Evolutionary conservation across 768 basidiomycete species (phyloP), one percentile per base, ranked within the genome.

Genomic region (Tricholoma bakamatsutake): DNA sequence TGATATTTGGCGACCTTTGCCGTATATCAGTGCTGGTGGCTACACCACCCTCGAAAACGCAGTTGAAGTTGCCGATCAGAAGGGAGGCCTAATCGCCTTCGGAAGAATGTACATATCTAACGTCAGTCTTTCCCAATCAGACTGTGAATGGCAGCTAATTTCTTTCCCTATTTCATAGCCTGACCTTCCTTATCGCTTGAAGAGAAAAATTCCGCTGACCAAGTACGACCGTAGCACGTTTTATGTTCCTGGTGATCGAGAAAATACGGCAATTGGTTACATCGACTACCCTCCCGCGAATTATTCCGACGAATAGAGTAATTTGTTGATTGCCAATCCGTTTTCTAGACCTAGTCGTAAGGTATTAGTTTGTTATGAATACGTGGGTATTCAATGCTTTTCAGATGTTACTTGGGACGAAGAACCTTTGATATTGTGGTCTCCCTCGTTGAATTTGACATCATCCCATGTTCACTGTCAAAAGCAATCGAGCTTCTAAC

Each of bases 11-110:
- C 28, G 43, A 12, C 54, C 50, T 27, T 17, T 9, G 0, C 57
- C 64, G 2, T 66, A 71, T 50, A 69, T 77, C 54, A 66, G 61
- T 21, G 66, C 72, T 9, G 75, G 74, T 33, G 74, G 71, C 2
- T 67, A 75, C 59, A 8, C 11, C 28, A 67, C 66, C 1, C 66
- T 69, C 7, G 66, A 72, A 34, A 62, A 53, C 0, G 75, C 74
- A 0, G 28, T 73, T 5, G 55, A 63, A 17, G 59, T 54, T 0
- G 76, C 68, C 4, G 73, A 74, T 47, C 59, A 65, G 15, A 68
- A 62, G 24, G 69, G 67, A 0, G 68, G 66, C 9, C 34, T 73
- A 4, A 55, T 73, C 27, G 69, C 67, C 2, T 69, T 70, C 57
- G 72, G 70, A 1, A 53, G 68, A 35, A 46, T 53, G 5, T 72